Evolutionary conservation across 2,329 filamentous ascomycete species (phyloP).

Genomic region (Exophiala sp.): DNA sequence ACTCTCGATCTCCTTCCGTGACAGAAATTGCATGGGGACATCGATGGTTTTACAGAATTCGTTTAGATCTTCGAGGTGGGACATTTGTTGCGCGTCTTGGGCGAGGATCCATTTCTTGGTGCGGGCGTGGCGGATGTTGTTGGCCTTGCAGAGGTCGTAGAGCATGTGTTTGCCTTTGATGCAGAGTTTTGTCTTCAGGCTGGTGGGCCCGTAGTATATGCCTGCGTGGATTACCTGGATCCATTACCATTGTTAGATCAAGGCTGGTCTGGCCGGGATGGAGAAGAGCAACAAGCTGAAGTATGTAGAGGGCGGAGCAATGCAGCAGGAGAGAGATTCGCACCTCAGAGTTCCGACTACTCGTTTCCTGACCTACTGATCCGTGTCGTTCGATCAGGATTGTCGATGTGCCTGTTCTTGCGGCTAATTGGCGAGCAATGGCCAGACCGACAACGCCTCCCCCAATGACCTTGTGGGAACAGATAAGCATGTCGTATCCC

Average conservation of each 20-base stretch:
- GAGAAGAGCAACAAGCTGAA: not conserved
- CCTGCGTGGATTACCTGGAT: constrained; percentile 92
- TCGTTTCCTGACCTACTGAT: constrained; percentile 77
- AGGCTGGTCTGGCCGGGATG: not conserved
- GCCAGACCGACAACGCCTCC: constrained; percentile 76
- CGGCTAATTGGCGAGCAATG: constrained; percentile 68
- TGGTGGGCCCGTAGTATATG: constrained; percentile 75
- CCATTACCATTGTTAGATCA: too few relatives aligned
- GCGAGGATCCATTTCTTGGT: constrained; percentile 95
- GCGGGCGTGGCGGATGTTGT: constrained; percentile 67
- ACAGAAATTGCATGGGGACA: constrained; percentile 71
- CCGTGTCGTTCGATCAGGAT: constrained; percentile 78
- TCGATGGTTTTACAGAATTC: constrained; percentile 49
- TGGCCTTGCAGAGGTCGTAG: constrained; percentile 69
- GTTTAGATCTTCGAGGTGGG: constrained; percentile 53
- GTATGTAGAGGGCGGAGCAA: too few relatives aligned
- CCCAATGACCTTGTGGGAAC: constrained; percentile 54
- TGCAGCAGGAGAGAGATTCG: too few relatives aligned
- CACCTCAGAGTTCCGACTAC: constrained; percentile 85
- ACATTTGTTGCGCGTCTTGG: constrained; percentile 68
- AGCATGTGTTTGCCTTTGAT: constrained; percentile 71
- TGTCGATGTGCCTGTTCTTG: constrained; percentile 59
- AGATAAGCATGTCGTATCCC: not conserved
- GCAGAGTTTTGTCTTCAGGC: constrained; percentile 81
- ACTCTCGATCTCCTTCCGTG: constrained; percentile 56